Base-by-base conservation (phyloP, 305 asterid species). In the Caryopteris hybrid region DNA sequence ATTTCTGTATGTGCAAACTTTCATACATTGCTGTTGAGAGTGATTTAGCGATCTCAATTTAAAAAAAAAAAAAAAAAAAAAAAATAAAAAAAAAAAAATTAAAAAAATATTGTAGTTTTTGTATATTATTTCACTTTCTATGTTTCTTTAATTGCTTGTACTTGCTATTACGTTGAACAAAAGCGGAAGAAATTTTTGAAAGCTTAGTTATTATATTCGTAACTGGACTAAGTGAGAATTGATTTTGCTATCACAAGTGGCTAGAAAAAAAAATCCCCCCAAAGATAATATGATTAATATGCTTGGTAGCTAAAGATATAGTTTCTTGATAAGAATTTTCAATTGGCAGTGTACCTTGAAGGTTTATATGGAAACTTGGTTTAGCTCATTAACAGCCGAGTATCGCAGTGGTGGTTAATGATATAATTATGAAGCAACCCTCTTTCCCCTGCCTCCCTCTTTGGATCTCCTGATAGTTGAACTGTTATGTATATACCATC, bases 1-100 rank as follows among this genome's bases (percentile, higher is more conserved):
- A 94, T 82, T 94, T 86, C 70, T 72, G 99, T 91, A 86, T 48
- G 88, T 73, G 21, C 55, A 55, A 45, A 6, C 2, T 59, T 76
- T 45, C 8, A 46, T 64, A 27, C 36, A 58, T 33, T 31, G 43
- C 39, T 56, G 8, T 68, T 61, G 16, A 64, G 29, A 58, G n/a
- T 64, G 68, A 41, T 55, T 50, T 33, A n/a, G n/a, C n/a, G n/a
- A n/a, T n/a, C n/a, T n/a, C n/a, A n/a, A n/a, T n/a, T n/a, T n/a
- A n/a, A n/a, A n/a, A n/a, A n/a, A n/a, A n/a, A n/a, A n/a, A n/a
- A n/a, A n/a, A n/a, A n/a, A n/a, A n/a, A n/a, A n/a, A n/a, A n/a
- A n/a, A n/a, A n/a, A n/a, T n/a, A n/a, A n/a, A n/a, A n/a, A n/a
- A n/a, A n/a, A n/a, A n/a, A n/a, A n/a, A n/a, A n/a, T n/a, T n/a